phyloP scores from a whole-genome alignment of 441 rosid species.

The Mallotus repandus region DNA sequence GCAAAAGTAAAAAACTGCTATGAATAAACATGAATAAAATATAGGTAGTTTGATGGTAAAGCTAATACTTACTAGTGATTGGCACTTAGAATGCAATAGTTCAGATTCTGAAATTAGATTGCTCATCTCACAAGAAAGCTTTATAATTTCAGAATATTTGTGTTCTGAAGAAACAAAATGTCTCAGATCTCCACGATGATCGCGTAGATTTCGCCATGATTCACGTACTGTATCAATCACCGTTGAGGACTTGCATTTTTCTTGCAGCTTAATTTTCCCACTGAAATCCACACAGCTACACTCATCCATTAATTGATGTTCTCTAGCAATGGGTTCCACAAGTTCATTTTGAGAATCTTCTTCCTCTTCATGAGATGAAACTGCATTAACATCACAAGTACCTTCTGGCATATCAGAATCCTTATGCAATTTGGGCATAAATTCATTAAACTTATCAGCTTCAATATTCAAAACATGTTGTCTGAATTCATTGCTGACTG shows the following conservation, averaged over 20 bases:
- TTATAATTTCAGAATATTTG: conserved; percentile 46
- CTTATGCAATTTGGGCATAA: conserved; percentile 28
- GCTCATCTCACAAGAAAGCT: conserved; percentile 52
- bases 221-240: conserved; percentile 49
- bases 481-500: conserved; percentile 40
- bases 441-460: conserved; percentile 29
- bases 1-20: conserved; percentile 25
- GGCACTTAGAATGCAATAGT: conserved; percentile 47
- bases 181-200: conserved; percentile 40
- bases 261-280: conserved; percentile 32
- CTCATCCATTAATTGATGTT: conserved; percentile 72
- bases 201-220: conserved; percentile 66
- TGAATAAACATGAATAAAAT: conserved; percentile 11
- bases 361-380: conserved; percentile 41
- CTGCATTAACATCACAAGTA: conserved; percentile 37
- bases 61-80: conserved; percentile 39
- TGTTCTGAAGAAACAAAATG: conserved; percentile 52
- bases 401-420: conserved; percentile 36
- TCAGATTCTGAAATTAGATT: conserved; percentile 74
- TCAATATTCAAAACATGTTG: conserved; percentile 34
- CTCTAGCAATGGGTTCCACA: conserved; percentile 37
- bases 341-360: conserved; percentile 49
- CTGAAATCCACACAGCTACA: conserved; percentile 78
- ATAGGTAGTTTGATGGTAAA: conserved; percentile 1
- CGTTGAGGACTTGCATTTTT: conserved; percentile 29